Conservation (phyloP, 116 monocot species). For the Iris pallida region DNA sequence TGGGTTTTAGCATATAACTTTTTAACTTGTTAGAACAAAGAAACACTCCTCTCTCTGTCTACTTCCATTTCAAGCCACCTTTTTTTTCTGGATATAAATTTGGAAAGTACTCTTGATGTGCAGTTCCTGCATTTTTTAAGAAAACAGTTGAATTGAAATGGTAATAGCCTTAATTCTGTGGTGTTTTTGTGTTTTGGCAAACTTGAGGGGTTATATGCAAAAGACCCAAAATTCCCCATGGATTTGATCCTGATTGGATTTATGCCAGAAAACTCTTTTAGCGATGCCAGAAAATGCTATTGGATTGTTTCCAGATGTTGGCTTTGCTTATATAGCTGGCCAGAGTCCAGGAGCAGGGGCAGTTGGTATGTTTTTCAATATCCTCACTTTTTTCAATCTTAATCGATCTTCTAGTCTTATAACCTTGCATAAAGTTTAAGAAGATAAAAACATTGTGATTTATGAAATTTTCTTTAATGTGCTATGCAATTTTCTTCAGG, state of each 20-base stretch:
- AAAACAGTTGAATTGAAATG: not conserved
- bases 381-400: not conserved
- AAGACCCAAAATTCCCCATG: no score
- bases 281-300: slow-evolving; percentile 99
- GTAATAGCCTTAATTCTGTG: no score
- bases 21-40: no score
- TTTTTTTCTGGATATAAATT: no score
- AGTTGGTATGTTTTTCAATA: slow-evolving; percentile 50
- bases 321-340: slow-evolving; percentile 91
- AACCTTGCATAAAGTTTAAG: not conserved
- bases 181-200: no score
- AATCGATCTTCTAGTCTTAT: not conserved
- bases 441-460: not conserved
- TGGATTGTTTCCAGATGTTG: slow-evolving; percentile 97
- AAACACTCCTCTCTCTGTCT: no score
- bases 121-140: not conserved
- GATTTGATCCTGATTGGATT: not conserved
- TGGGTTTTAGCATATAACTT: no score
- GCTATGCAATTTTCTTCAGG: slow-evolving; percentile 41
- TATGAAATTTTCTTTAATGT: not conserved
- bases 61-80: no score
- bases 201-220: no score
- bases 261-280: slow-evolving; percentile 74
- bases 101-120: no score
- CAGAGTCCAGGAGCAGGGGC: slow-evolving; percentile 77